Evolutionary conservation across 176 grass and related monocot species (phyloP), one percentile per base, ranked within the genome.

Genomic region (Triticum timopheevii): DNA sequence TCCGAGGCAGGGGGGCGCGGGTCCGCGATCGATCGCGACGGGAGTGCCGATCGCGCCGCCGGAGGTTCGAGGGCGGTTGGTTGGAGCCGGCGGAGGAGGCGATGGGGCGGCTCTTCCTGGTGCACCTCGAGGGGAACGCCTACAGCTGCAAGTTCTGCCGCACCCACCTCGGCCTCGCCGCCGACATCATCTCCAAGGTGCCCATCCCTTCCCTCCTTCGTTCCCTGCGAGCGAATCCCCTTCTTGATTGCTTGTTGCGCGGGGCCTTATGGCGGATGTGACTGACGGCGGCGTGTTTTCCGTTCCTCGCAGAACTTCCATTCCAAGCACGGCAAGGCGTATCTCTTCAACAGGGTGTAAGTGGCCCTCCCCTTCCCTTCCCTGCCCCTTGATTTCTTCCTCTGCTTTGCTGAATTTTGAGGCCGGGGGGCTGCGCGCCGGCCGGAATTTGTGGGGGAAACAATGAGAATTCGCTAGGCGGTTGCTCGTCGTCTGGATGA

Each of bases 281-380:
- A 40, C 11, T 36, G 78, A 27, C 47, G 7, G 28, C 22, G 33
- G 24, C 39, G 19, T 91, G 78, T 77, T 83, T 72, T 61, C 73
- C 28, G 3, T 89, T 86, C 22, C 38, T 69, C 77, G 70, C 97
- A 96, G 97, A 1, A 82, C 56, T 99, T 99, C 89, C 94, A 93
- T 39, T 84, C 83, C 92, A 96, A 80, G 90, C 88, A 99, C 87
- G 97, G 97, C 35, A 99, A 93, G 85, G 97, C 97, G 74, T 96
- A 99, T 81, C 97, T 99, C 90, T 96, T 93, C 94, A 61, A 91
- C 49, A 87, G 94, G 85, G 90, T 94, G 97, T 99, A 94, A 94
- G 97, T 90, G 84, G 17, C 5, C 5, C 49, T 4, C 11, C 42
- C 45, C 45, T 15, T 1, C 83, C 35, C 28, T 28, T 15, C 59